Conservation (phyloP, 352 stramenopile genomes). For the Phytophthora podocarpi region DNA sequence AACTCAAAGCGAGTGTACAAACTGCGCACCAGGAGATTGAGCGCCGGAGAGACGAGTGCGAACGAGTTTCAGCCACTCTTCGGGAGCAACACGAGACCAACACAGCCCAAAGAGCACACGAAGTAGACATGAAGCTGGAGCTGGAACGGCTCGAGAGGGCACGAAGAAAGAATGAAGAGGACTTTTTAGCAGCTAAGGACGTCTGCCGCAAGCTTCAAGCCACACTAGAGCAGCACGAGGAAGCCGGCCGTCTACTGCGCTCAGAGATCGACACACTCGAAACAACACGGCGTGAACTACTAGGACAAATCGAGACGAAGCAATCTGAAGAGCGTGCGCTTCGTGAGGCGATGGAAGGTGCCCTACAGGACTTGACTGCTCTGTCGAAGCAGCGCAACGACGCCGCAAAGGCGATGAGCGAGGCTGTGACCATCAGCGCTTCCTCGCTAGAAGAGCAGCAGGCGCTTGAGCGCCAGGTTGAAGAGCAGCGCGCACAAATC, state of each 20-base stretch:
- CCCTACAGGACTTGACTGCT: conserved; percentile 62
- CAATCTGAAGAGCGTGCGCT: conserved; percentile 54
- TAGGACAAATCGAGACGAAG: conserved; percentile 51
- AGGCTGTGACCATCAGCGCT: conserved; percentile 82
- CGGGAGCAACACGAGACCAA: conserved; percentile 45
- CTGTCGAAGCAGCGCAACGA: conserved; percentile 82
- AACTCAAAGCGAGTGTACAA: conserved; percentile 41
- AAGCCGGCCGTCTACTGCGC: conserved; percentile 24
- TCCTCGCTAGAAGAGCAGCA: conserved; percentile 84
- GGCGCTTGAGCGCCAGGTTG: conserved; percentile 57
- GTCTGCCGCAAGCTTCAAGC: conserved; percentile 58
- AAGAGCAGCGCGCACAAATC: conserved; percentile 68
- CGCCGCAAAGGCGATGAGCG: conserved; percentile 80
- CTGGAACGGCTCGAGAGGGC: conserved; percentile 41
- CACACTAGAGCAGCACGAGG: conserved; percentile 43
- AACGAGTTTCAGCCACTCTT: conserved; percentile 28
- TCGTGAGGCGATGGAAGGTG: conserved; percentile 66
- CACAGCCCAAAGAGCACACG: conserved; percentile 35
- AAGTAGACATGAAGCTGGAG: conserved; percentile 41
- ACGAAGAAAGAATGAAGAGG: conserved; percentile 45
- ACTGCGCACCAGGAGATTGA: conserved; percentile 38
- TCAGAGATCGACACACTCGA: conserved; percentile 38
- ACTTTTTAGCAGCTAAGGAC: conserved; percentile 55
- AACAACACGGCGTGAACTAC: conserved; percentile 30
- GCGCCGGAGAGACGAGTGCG: conserved; percentile 31